Evolutionary conservation across 768 basidiomycete genomes (phyloP).

Genomic region (Boletus rubescentipes): DNA sequence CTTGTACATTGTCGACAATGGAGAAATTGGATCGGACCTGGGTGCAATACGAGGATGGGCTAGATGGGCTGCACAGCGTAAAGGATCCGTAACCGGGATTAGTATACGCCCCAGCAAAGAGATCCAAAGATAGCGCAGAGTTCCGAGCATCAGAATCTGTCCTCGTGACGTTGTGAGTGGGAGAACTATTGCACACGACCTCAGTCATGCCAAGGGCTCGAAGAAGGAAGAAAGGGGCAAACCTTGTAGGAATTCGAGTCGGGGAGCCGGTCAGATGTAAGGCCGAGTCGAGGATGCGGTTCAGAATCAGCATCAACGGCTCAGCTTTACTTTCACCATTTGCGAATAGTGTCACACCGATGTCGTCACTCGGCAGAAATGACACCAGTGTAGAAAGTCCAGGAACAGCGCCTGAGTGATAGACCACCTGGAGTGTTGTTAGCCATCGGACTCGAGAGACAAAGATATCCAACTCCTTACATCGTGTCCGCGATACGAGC

Average conservation of each 20-base stretch:
- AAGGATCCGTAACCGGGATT: slow-evolving; percentile 39
- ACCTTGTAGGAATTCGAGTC: slow-evolving; percentile 4
- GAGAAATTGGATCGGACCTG: slow-evolving; percentile 30
- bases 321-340: slow-evolving; percentile 26
- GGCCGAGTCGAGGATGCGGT: slow-evolving; percentile 26
- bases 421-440: slow-evolving; percentile 29
- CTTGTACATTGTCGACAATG: slow-evolving; percentile 20
- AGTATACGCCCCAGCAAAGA: slow-evolving; percentile 37
- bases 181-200: not conserved
- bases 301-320: slow-evolving; percentile 4
- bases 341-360: slow-evolving; percentile 38
- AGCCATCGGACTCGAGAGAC: not conserved
- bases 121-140: slow-evolving; percentile 15
- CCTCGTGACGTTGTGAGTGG: not conserved
- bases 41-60: slow-evolving; percentile 23
- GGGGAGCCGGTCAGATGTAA: slow-evolving; percentile 6
- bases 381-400: slow-evolving; percentile 33
- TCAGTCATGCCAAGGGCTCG: not conserved
- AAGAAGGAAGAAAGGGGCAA: not conserved
- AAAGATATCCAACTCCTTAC: slow-evolving; percentile 22
- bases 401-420: slow-evolving; percentile 35
- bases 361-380: slow-evolving; percentile 36
- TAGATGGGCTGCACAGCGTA: slow-evolving; percentile 34
- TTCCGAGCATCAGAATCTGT: not conserved
- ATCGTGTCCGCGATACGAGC: slow-evolving; percentile 41